Evolutionary conservation across 495 filamentous ascomycete genomes (phyloP).

Genomic region (Talaromyces ruber): DNA sequence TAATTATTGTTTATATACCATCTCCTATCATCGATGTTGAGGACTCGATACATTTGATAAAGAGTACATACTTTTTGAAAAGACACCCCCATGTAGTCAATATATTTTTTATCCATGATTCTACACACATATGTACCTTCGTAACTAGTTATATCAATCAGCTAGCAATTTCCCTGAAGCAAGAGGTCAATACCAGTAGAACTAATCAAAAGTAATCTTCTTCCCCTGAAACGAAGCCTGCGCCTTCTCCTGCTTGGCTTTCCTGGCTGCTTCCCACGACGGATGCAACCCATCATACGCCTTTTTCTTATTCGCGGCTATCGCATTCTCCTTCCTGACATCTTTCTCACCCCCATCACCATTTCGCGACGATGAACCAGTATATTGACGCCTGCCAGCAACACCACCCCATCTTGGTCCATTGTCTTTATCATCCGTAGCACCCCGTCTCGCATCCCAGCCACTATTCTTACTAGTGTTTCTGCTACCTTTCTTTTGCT

Average conservation of each 20-base stretch:
- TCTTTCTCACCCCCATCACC: slow-evolving; percentile 9
- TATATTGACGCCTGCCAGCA: slow-evolving; percentile 10
- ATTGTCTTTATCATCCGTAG: slow-evolving; percentile 20
- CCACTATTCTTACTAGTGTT: slow-evolving; percentile 31
- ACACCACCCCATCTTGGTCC: slow-evolving; percentile 5
- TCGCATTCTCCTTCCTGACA: slow-evolving; percentile 3
- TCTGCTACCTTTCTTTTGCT: slow-evolving; percentile 10
- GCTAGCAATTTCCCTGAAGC: too few relatives aligned
- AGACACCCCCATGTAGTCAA: too few relatives aligned
- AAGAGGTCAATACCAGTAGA: background rate
- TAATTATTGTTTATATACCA: background rate
- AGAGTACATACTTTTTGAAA: too few relatives aligned
- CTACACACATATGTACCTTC: background rate
- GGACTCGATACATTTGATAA: background rate
- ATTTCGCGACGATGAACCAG: slow-evolving; percentile 6
- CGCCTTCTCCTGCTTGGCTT: slow-evolving; percentile 61
- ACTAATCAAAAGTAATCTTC: slow-evolving; percentile 84
- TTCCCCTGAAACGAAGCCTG: slow-evolving; percentile 68
- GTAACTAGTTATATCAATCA: too few relatives aligned
- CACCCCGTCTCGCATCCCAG: slow-evolving; percentile 40
- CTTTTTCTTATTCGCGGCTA: slow-evolving; percentile 36
- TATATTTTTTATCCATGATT: background rate
- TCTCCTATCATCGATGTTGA: background rate
- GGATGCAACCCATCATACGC: slow-evolving; percentile 58
- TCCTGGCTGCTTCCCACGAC: slow-evolving; percentile 84